Conservation (phyloP, 257 asterid genomes). For the Ballota nigra region DNA sequence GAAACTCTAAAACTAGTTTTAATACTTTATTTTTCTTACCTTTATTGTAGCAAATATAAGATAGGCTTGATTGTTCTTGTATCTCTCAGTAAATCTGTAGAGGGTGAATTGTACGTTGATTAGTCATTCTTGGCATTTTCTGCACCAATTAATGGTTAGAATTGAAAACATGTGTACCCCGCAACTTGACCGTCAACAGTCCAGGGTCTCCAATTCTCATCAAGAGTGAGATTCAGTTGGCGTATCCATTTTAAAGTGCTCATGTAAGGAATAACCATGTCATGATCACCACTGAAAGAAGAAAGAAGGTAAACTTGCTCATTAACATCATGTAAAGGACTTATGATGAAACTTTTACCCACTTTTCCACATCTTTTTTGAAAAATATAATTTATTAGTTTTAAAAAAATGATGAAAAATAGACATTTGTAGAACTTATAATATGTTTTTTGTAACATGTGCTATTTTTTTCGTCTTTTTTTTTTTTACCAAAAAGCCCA, state of each 20-base stretch:
- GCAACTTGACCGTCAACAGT: constrained; percentile 41
- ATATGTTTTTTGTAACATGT: too few species aligned
- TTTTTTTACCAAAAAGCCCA: too few species aligned
- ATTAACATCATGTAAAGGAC: too few species aligned
- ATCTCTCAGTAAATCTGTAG: background rate
- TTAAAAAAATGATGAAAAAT: too few species aligned
- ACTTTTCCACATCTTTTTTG: too few species aligned
- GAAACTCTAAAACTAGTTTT: background rate
- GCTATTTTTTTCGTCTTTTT: too few species aligned
- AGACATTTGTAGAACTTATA: too few species aligned
- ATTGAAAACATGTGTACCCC: constrained; percentile 27
- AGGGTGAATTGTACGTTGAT: background rate
- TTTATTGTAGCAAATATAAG: constrained; percentile 7
- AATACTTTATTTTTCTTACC: background rate
- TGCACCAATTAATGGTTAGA: too few species aligned
- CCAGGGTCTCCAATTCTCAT: constrained; percentile 50
- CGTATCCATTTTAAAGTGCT: constrained; percentile 43
- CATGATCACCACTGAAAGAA: constrained; percentile 49
- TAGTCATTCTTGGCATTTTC: too few species aligned
- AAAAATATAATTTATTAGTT: too few species aligned
- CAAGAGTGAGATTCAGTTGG: constrained; percentile 30
- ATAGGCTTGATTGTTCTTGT: background rate
- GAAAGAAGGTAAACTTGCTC: too few species aligned
- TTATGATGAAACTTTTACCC: too few species aligned
- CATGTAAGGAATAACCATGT: constrained; percentile 34